Evolutionary conservation across 176 grass and related monocot genomes (phyloP), one percentile per base, ranked within the genome.

Genomic region (Poa annua): DNA sequence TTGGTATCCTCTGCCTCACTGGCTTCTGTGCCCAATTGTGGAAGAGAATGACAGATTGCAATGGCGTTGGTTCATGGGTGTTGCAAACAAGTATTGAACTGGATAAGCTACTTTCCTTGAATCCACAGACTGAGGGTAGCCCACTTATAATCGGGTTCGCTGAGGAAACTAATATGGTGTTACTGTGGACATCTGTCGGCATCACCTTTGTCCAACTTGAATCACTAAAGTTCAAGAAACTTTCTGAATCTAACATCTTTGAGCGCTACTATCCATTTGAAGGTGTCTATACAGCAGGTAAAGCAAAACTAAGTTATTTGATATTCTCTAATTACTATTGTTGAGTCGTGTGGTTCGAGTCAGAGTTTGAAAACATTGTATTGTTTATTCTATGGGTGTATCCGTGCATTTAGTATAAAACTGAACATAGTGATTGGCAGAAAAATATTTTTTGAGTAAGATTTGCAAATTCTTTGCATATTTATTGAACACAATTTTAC

Each of bases 271-370:
- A 66, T 36, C 33, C 63, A 36, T 66, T 66, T 1, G 32, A 66
- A 36, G 14, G 63, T 66, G 63, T 66, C 32, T 66, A 66, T 20
- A 36, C 63, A 19, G 32, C 15, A 66, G 63, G 63, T 66, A 66
- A 9, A 66, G 20, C 16, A 3, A 36, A 41, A 68, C 7, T 35
- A 68, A n/a, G 35, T 68, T 41, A 68, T 19, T 66, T 17, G 32
- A 66, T 35, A 66, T 66, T 36, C 32, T 19, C 8, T 3, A 8
- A 35, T 66, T 66, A 66, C 17, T 35, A 9, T 19, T 36, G 32
- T 35, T 36, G 32, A 66, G 7, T 14, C 17, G 34, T 36, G 63
- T 65, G 62, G 59, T 65, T 14, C 61, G 62, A 17, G 32, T 34
- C 29, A 17, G 26, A 65, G 2, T 6, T 65, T 17, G 13, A 29